Evolutionary conservation across 2,329 filamentous ascomycete genomes (phyloP).

Genomic region (Bipolaris cookei): DNA sequence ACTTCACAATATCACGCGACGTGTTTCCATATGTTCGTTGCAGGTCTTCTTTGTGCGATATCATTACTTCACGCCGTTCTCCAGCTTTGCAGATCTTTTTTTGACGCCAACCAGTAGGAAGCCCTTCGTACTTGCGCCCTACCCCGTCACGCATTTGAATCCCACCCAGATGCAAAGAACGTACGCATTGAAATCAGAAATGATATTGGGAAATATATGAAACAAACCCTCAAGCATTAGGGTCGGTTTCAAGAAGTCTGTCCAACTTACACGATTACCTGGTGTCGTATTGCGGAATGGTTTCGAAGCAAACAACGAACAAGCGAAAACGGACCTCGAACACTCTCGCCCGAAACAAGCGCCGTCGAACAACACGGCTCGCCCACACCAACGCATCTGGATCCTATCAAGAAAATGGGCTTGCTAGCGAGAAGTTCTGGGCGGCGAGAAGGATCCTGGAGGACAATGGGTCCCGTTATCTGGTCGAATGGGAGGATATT

Average conservation of each 20-base stretch:
- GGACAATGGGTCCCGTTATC: conserved; percentile 11
- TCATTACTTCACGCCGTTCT: not conserved
- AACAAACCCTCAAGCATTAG: not conserved
- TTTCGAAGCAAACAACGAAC: conserved; percentile 7
- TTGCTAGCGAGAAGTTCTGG: conserved; percentile 11
- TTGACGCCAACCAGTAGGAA: conserved; percentile 5
- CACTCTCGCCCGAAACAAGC: conserved; percentile 1
- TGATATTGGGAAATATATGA: conserved; percentile 3
- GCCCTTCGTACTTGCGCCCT: conserved; percentile 3
- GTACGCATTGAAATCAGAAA: conserved; percentile 3
- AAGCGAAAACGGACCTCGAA: conserved; percentile 12
- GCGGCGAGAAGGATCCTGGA: conserved; percentile 11
- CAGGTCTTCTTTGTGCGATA: not conserved
- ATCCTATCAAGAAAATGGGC: not conserved
- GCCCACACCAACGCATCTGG: conserved; percentile 4
- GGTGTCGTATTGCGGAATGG: conserved; percentile 8
- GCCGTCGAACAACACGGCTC: conserved; percentile 6
- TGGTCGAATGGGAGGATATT: conserved; percentile 11
- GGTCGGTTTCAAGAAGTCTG: conserved; percentile 2
- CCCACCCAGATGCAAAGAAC: conserved; percentile 1
- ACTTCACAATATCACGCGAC: conserved; percentile 4
- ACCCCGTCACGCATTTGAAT: conserved; percentile 3
- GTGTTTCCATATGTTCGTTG: conserved; percentile 3
- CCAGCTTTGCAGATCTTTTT: not conserved
- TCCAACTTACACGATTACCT: conserved; percentile 1